Percentiles rank a stretch among this genome's conserved stretches.
Evolutionary conservation across 148 eudicot genomes (phyloP).

Genomic region (Nepenthes mirabilis): DNA sequence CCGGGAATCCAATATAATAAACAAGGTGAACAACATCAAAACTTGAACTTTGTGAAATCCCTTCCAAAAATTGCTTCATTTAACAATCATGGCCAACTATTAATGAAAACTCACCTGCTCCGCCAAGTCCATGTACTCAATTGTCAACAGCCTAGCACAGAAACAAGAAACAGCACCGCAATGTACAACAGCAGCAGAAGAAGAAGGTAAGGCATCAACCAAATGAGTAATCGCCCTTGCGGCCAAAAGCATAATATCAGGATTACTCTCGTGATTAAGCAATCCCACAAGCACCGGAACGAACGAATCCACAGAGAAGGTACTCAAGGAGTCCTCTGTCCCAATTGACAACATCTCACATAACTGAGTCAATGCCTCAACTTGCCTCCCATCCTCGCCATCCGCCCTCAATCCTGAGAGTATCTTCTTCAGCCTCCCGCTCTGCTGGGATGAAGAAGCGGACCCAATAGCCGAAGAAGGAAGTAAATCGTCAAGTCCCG

Average conservation of each 20-base stretch:
- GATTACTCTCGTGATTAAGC: conserved; percentile 86
- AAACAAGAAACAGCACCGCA: conserved; percentile 84
- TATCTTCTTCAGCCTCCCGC: conserved; percentile 79
- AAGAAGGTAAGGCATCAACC: conserved; percentile 91
- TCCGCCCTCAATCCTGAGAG: conserved; percentile 82
- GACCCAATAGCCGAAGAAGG: conserved; percentile 75
- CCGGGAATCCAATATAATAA: neutral
- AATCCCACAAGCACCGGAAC: conserved; percentile 89
- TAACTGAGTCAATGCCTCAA: conserved; percentile 88
- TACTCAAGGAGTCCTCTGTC: conserved; percentile 86
- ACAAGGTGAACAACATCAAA: no score
- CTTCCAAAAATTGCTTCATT: no score
- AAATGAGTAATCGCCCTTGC: conserved; percentile 88
- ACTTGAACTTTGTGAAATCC: no score
- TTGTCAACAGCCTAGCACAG: conserved; percentile 76
- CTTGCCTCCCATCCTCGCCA: conserved; percentile 91
- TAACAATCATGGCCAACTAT: neutral
- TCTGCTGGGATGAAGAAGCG: conserved; percentile 74
- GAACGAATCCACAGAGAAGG: conserved; percentile 83
- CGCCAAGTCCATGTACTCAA: conserved; percentile 98
- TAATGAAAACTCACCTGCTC: conserved; percentile 58
- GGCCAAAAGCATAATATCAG: conserved; percentile 94
- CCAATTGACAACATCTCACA: conserved; percentile 90
- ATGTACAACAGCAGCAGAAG: conserved; percentile 94
- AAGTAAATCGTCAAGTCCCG: conserved; percentile 85